phyloP scores from a whole-genome alignment of 768 basidiomycete species.

The Ramaria sp. region DNA sequence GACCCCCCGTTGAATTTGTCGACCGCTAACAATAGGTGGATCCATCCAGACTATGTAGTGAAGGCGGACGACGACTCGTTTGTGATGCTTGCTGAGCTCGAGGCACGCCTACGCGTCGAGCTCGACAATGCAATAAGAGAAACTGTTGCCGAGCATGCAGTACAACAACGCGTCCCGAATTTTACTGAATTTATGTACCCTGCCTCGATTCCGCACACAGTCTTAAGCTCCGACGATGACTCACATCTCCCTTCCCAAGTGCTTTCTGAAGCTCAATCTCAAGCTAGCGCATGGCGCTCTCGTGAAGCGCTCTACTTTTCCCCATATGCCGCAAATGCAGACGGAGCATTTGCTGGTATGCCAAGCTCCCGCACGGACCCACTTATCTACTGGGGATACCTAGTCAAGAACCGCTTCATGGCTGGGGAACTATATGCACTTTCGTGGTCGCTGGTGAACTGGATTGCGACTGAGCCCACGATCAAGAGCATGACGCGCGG shows the following conservation, averaged over 20 bases:
- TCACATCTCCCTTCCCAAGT: background rate
- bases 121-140: conserved; percentile 34
- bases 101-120: conserved; percentile 75
- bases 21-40: conserved; percentile 48
- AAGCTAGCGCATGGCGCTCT: background rate
- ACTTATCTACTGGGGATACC: conserved; percentile 79
- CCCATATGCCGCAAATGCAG: conserved; percentile 7
- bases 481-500: conserved; percentile 62
- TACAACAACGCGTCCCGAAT: background rate
- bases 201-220: conserved; percentile 16
- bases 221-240: background rate
- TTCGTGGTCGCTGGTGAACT: conserved; percentile 79
- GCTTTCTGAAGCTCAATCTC: background rate
- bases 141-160: background rate
- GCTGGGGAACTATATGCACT: conserved; percentile 89
- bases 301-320: background rate
- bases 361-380: conserved; percentile 36
- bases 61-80: conserved; percentile 97
- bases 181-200: background rate
- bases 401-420: conserved; percentile 92
- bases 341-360: conserved; percentile 9
- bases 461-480: conserved; percentile 66
- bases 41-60: conserved; percentile 81
- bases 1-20: conserved; percentile 44
- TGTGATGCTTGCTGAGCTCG: conserved; percentile 88